Evolutionary conservation across 1,139 yeast genomes (phyloP).

Genomic region (Scheffersomyces lignicola): DNA sequence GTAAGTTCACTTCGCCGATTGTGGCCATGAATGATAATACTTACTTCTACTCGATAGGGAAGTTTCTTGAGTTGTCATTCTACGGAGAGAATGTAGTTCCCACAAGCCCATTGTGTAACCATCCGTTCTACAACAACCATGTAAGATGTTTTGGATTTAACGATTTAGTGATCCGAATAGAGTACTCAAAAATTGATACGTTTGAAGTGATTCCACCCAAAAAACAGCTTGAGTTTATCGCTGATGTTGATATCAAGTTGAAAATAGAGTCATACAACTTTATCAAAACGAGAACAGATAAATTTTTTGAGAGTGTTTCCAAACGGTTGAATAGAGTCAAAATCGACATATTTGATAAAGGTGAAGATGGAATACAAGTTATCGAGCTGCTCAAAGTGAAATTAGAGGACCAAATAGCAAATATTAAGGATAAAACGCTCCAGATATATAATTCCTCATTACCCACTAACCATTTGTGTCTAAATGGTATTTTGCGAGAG

Average conservation of each 20-base stretch:
- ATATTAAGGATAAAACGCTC: slow-evolving; percentile 47
- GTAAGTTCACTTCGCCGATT: slow-evolving; percentile 76
- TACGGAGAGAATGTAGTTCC: slow-evolving; percentile 61
- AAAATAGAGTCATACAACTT: slow-evolving; percentile 63
- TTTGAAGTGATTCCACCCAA: slow-evolving; percentile 81
- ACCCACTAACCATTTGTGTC: slow-evolving; percentile 65
- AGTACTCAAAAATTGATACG: slow-evolving; percentile 70
- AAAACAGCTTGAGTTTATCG: slow-evolving; percentile 68
- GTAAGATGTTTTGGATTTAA: slow-evolving; percentile 82
- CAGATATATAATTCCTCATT: slow-evolving; percentile 54
- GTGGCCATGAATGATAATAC: slow-evolving; percentile 86
- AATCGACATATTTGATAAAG: slow-evolving; percentile 73
- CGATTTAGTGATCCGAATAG: slow-evolving; percentile 77
- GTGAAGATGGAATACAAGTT: slow-evolving; percentile 64
- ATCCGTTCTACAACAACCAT: slow-evolving; percentile 79
- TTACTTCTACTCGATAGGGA: slow-evolving; percentile 91
- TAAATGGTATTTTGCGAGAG: slow-evolving; percentile 68
- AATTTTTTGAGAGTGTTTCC: slow-evolving; percentile 73
- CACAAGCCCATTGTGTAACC: slow-evolving; percentile 51
- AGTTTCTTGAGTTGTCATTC: slow-evolving; percentile 81
- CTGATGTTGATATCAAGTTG: slow-evolving; percentile 66
- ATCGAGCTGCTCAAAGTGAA: slow-evolving; percentile 58
- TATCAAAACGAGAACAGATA: slow-evolving; percentile 52
- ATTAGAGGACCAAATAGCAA: slow-evolving; percentile 51
- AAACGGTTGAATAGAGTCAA: slow-evolving; percentile 75